Conservation (phyloP, 768 basidiomycete genomes). For the Astraeus odoratus region DNA sequence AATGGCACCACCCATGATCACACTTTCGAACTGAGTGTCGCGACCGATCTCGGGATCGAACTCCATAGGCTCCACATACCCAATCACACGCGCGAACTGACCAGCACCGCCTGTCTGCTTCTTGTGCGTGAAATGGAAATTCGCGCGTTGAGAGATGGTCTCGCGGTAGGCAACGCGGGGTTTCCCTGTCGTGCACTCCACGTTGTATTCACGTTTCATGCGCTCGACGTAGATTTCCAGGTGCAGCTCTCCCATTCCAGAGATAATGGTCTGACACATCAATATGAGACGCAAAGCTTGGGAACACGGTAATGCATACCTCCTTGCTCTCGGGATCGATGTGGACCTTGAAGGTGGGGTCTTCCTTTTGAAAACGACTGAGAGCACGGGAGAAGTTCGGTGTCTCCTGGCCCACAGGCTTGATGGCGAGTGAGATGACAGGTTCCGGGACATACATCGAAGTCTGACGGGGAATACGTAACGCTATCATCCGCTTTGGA, state of each 20-base stretch:
- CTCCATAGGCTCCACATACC: slow-evolving; percentile 85
- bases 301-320: slow-evolving; percentile 33
- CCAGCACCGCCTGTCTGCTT: slow-evolving; percentile 98
- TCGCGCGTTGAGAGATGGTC: slow-evolving; percentile 75
- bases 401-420: slow-evolving; percentile 85
- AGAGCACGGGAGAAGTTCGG: slow-evolving; percentile 96
- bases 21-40: slow-evolving; percentile 76
- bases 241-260: slow-evolving; percentile 99
- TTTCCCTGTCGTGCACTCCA: slow-evolving; percentile 88
- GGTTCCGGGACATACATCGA: slow-evolving; percentile 99
- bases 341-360: slow-evolving; percentile 97
- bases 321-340: slow-evolving; percentile 92
- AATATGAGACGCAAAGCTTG: not conserved
- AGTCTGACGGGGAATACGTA: slow-evolving; percentile 45
- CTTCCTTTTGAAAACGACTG: slow-evolving; percentile 97
- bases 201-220: slow-evolving; percentile 96
- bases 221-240: slow-evolving; percentile 99
- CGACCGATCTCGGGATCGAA: slow-evolving; percentile 70
- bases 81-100: slow-evolving; percentile 91
- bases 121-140: slow-evolving; percentile 92
- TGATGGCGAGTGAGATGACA: slow-evolving; percentile 93
- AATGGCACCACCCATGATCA: slow-evolving; percentile 89
- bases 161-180: slow-evolving; percentile 97
- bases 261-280: slow-evolving; percentile 80
- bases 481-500: not conserved